Conservation (phyloP, 768 basidiomycete species). For the Tylopilus subfusipes region DNA sequence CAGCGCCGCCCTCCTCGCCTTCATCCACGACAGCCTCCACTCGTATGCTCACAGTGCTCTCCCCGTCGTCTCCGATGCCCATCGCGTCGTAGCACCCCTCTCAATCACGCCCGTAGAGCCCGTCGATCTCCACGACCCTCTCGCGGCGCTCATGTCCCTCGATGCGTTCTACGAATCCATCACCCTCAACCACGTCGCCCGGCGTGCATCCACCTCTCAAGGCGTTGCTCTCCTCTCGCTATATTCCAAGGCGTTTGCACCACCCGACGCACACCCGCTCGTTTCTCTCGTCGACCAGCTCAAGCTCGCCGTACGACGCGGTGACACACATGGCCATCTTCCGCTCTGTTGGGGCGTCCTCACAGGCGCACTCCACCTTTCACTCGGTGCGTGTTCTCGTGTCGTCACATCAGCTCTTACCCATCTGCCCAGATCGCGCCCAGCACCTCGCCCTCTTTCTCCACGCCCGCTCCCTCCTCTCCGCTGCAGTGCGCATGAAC, state of each 20-base stretch:
- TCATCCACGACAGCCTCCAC: conserved; percentile 68
- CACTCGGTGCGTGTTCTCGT: conserved; percentile 50
- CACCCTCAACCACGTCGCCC: conserved; percentile 86
- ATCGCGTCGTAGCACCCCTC: conserved; percentile 36
- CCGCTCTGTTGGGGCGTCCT: conserved; percentile 90
- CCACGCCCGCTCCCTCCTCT: conserved; percentile 84
- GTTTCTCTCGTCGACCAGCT: conserved; percentile 56
- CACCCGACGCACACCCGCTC: conserved; percentile 27
- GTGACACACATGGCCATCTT: conserved; percentile 73
- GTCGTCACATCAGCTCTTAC: not conserved
- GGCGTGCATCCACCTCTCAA: conserved; percentile 85
- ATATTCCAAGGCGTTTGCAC: conserved; percentile 78
- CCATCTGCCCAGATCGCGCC: conserved; percentile 56
- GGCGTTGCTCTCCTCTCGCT: conserved; percentile 90
- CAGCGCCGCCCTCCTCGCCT: conserved; percentile 41
- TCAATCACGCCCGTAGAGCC: conserved; percentile 9
- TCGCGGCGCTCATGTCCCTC: conserved; percentile 49
- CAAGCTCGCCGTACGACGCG: conserved; percentile 64
- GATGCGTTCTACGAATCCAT: conserved; percentile 81
- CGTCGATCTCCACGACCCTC: conserved; percentile 21
- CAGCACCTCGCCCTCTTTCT: conserved; percentile 91
- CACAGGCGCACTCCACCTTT: conserved; percentile 70
- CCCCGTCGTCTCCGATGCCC: conserved; percentile 75
- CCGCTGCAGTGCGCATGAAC: conserved; percentile 90
- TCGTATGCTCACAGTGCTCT: conserved; percentile 76